A percentile compares a stretch with the other conserved stretches of the same genome.
These are phyloP conservation scores for Coemansia sp. DNA, from an alignment of 192 early-diverging fungal genomes.

Conservation along the genomic window DNA sequence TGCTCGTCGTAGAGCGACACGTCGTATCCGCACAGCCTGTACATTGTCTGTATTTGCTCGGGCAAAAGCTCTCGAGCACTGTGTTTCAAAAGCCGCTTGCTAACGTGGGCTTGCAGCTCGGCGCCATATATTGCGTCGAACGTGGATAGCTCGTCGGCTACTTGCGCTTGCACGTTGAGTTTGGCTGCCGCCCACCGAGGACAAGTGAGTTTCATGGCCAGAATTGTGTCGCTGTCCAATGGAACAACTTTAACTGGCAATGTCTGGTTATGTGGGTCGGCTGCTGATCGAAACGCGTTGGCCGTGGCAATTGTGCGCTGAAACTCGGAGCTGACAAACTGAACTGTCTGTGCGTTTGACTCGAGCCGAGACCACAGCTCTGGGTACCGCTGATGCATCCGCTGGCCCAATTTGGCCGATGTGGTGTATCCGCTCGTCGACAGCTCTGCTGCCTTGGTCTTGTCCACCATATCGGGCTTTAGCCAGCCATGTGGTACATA, in stretches of 20 bases:
- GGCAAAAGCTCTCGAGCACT: not conserved
- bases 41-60: constrained; percentile 17
- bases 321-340: constrained; percentile 38
- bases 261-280: constrained; percentile 14
- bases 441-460: constrained; percentile 10
- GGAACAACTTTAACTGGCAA: constrained; percentile 29
- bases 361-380: constrained; percentile 1
- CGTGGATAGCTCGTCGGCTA: not conserved
- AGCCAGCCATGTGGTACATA: constrained; percentile 32
- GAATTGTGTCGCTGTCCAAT: constrained; percentile 17
- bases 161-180: not conserved
- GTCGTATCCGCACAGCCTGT: constrained; percentile 42
- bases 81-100: not conserved
- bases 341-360: not conserved
- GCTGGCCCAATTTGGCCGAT: constrained; percentile 15
- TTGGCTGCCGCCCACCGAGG: constrained; percentile 22
- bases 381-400: constrained; percentile 11
- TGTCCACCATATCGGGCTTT: constrained; percentile 12
- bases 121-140: constrained; percentile 29
- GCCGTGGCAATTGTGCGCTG: constrained; percentile 32
- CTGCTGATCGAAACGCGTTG: constrained; percentile 15
- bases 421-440: constrained; percentile 14
- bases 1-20: constrained; percentile 17
- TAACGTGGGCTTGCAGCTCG: not conserved
- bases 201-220: constrained; percentile 36